Conservation (phyloP, 306 rosid genomes). For the Canavalia gladiata region DNA sequence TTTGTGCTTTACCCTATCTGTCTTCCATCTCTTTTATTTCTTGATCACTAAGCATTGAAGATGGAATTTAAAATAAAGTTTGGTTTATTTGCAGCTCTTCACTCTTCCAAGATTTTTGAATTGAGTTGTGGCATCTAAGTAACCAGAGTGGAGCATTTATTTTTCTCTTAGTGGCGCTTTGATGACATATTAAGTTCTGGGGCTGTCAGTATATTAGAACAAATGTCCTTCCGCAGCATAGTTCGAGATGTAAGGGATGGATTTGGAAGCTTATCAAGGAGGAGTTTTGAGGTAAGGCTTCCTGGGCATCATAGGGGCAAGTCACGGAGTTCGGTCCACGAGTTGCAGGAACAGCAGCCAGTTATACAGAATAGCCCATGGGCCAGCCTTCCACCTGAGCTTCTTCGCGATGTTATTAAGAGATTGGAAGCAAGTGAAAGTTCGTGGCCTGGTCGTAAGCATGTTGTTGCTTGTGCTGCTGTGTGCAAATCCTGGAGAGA, state of each 20-base stretch:
- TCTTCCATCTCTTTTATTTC: conserved; percentile 64
- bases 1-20: conserved; percentile 74
- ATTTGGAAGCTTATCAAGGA: conserved; percentile 87
- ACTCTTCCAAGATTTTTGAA: conserved; percentile 30
- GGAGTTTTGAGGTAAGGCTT: conserved; percentile 90
- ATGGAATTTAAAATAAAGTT: conserved; percentile 56
- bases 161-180: conserved; percentile 19
- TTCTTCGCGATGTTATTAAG: conserved; percentile 83
- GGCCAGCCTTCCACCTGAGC: conserved; percentile 98
- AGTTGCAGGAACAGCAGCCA: conserved; percentile 68
- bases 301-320: conserved; percentile 82
- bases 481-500: conserved; percentile 98
- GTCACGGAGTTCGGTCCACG: conserved; percentile 83
- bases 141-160: conserved; percentile 45
- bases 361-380: conserved; percentile 83
- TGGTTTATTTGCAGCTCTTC: conserved; percentile 64
- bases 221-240: conserved; percentile 95
- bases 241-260: conserved; percentile 97
- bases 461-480: conserved; percentile 90
- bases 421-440: conserved; percentile 93
- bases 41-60: conserved; percentile 59
- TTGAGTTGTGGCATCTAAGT: conserved; percentile 38
- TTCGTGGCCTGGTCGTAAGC: conserved; percentile 87
- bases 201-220: conserved; percentile 50
- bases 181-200: conserved; percentile 49